A percentile compares a stretch with the other conserved stretches of the same genome.
These are phyloP conservation scores for Alnus glutinosa DNA, from an alignment of 306 rosid species.

Conservation along the genomic window DNA sequence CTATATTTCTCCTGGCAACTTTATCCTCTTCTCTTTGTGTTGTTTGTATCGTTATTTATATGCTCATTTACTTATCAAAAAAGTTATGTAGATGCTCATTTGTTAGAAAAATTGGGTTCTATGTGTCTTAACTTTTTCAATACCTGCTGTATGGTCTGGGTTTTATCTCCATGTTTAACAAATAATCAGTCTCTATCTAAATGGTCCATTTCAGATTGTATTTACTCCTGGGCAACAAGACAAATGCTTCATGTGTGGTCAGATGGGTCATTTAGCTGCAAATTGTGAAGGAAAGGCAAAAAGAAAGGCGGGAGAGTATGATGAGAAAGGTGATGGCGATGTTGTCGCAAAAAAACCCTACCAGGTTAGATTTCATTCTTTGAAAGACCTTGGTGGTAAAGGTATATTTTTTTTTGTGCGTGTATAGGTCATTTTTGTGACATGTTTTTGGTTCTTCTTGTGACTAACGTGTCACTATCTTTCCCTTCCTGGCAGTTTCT, in stretches of 20 bases:
- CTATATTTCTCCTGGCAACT: neutral
- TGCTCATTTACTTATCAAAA: too few species aligned
- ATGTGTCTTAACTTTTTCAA: neutral
- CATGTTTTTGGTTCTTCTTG: neutral
- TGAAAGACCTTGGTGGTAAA: neutral
- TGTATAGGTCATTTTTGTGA: too few species aligned
- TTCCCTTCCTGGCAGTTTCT: slow-evolving; percentile 60
- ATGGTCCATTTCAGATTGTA: slow-evolving; percentile 62
- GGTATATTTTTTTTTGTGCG: neutral
- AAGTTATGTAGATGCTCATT: neutral
- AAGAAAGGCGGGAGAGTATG: slow-evolving; percentile 83
- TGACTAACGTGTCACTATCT: neutral
- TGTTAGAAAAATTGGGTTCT: neutral
- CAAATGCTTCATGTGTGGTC: slow-evolving; percentile 94
- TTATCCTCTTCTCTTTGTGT: neutral
- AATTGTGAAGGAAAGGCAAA: slow-evolving; percentile 85
- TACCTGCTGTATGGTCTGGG: slow-evolving; percentile 17
- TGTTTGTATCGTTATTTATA: neutral
- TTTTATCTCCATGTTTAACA: slow-evolving; percentile 10
- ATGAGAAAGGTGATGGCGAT: slow-evolving; percentile 70
- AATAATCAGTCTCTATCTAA: slow-evolving; percentile 26
- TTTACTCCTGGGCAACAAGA: slow-evolving; percentile 91
- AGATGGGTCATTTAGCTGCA: slow-evolving; percentile 93
- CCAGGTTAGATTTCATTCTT: slow-evolving; percentile 55
- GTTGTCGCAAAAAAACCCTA: slow-evolving; percentile 72